Conservation (phyloP, 495 filamentous ascomycete genomes). For the Halenospora varia region DNA sequence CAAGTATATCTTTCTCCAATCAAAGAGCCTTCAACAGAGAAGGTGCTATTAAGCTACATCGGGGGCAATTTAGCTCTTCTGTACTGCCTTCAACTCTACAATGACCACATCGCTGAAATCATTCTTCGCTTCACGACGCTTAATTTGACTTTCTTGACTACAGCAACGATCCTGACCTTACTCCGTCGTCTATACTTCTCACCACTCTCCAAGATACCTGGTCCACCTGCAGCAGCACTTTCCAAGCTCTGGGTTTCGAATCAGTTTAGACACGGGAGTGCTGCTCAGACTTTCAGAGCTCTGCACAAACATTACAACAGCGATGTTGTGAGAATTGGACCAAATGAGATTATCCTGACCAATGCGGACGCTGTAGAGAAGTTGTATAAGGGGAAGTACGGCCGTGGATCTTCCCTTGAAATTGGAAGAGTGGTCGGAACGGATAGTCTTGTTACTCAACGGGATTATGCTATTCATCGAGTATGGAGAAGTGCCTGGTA, state of each 20-base stretch:
- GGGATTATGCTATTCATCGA: constrained; percentile 16
- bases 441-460: constrained; percentile 9
- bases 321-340: constrained; percentile 21
- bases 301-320: constrained; percentile 17
- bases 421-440: constrained; percentile 13
- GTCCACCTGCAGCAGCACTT: constrained; percentile 6
- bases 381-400: constrained; percentile 12
- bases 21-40: no score
- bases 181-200: constrained; percentile 16
- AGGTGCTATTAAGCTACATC: no score
- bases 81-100: background rate
- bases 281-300: background rate
- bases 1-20: no score
- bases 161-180: constrained; percentile 5
- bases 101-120: background rate
- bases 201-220: constrained; percentile 13
- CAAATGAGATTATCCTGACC: constrained; percentile 19
- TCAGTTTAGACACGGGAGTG: constrained; percentile 7
- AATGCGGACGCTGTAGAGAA: constrained; percentile 21
- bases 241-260: constrained; percentile 18
- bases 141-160: constrained; percentile 13
- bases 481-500: constrained; percentile 18
- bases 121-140: constrained; percentile 1
- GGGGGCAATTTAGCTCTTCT: background rate
- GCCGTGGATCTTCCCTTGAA: constrained; percentile 21